Evolutionary conservation across 164 flowering plant species (phyloP).

Genomic region (Sextonia rubra): DNA sequence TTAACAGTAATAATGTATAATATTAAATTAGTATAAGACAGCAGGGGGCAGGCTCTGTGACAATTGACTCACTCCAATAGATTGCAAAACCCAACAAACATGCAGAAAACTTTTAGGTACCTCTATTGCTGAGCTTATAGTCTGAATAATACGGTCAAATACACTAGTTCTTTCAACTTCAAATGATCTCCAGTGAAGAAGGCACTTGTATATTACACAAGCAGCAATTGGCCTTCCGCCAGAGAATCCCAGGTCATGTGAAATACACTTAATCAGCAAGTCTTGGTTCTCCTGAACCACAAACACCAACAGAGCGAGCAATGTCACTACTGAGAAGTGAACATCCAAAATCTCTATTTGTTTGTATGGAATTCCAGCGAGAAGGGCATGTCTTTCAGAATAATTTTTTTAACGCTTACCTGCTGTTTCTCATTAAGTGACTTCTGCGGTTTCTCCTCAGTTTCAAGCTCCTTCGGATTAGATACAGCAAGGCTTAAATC

Average conservation of each 20-base stretch:
- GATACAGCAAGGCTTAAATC: conserved; percentile 43
- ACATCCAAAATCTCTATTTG: background rate
- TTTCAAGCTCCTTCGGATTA: conserved; percentile 57
- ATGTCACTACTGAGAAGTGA: background rate
- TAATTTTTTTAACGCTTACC: conserved; percentile 27
- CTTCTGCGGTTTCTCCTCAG: conserved; percentile 84
- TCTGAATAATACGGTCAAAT: conserved; percentile 92
- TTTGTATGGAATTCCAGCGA: background rate
- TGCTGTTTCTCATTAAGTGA: conserved; percentile 92
- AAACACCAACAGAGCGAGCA: background rate
- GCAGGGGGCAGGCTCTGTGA: background rate
- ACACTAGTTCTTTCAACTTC: conserved; percentile 95
- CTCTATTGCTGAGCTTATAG: conserved; percentile 81
- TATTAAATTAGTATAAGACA: background rate
- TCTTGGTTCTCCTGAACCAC: conserved; percentile 86
- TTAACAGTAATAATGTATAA: background rate
- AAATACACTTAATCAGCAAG: conserved; percentile 73
- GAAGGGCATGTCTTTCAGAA: background rate
- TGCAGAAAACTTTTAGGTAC: conserved; percentile 26
- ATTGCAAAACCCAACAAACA: background rate
- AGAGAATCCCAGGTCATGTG: conserved; percentile 86
- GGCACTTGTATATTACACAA: conserved; percentile 87
- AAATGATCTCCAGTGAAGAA: conserved; percentile 98
- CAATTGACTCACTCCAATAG: background rate
- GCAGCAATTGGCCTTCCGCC: conserved; percentile 89